A percentile compares a stretch with the other conserved stretches of the same genome.
Evolutionary conservation across 768 basidiomycete species (phyloP).

Genomic region (Royoungia palumana): DNA sequence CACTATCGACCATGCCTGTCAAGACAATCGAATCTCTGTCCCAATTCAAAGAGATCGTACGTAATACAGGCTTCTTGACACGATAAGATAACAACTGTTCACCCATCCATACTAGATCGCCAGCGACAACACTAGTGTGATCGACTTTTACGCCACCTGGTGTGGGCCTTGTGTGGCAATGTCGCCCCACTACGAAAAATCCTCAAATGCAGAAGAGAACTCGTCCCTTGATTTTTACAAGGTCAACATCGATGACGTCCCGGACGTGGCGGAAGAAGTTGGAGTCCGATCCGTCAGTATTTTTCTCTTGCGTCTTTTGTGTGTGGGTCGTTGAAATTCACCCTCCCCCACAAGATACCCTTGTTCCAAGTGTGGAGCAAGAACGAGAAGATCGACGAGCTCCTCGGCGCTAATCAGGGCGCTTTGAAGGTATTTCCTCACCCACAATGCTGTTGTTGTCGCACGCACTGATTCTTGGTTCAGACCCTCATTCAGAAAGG

Average conservation of each 20-base stretch:
- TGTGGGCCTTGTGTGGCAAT: slow-evolving; percentile 17
- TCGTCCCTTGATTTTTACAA: slow-evolving; percentile 58
- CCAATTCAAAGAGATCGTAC: slow-evolving; percentile 6
- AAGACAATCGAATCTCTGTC: background rate
- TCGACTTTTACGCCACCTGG: slow-evolving; percentile 22
- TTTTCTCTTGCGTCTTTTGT: background rate
- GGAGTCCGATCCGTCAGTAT: slow-evolving; percentile 51
- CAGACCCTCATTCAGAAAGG: background rate
- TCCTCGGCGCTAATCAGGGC: background rate
- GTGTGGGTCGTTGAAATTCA: no score
- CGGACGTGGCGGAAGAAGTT: slow-evolving; percentile 47
- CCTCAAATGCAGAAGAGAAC: background rate
- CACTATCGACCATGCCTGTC: slow-evolving; percentile 1
- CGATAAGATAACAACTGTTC: no score
- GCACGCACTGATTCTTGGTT: background rate
- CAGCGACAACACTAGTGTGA: slow-evolving; percentile 4
- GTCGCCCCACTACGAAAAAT: slow-evolving; percentile 10
- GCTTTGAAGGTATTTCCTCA: background rate
- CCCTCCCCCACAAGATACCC: slow-evolving; percentile 14
- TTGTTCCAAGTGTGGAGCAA: slow-evolving; percentile 12
- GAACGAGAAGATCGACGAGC: background rate
- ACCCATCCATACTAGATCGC: background rate
- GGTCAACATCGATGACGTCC: slow-evolving; percentile 61
- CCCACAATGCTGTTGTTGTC: background rate
- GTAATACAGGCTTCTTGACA: background rate